These are phyloP conservation scores for Tulasnella sp. DNA, from an alignment of 768 basidiomycete species.

Conservation along the genomic window DNA sequence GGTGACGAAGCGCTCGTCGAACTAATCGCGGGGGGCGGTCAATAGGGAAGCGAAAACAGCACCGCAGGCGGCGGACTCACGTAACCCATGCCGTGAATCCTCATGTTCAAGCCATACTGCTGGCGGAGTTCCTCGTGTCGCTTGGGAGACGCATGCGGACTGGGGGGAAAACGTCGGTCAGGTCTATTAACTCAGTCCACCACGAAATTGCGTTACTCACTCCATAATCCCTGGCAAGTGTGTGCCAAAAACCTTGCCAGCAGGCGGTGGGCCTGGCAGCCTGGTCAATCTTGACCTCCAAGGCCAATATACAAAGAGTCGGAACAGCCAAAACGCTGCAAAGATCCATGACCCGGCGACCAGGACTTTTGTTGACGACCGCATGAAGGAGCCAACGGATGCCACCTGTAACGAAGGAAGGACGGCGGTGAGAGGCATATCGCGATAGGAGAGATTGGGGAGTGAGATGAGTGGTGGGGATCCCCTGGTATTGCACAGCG, in stretches of 20 bases:
- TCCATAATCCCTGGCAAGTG: conserved; percentile 11
- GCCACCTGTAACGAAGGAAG: conserved; percentile 1
- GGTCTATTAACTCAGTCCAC: not conserved
- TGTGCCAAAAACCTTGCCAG: conserved; percentile 19
- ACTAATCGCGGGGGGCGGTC: conserved; percentile 13
- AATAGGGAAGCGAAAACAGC: not conserved
- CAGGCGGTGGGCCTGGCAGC: conserved; percentile 17
- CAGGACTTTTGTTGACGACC: not conserved
- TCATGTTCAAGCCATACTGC: conserved; percentile 53
- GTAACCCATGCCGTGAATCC: conserved; percentile 29
- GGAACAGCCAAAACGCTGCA: conserved; percentile 17
- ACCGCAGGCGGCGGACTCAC: conserved; percentile 48
- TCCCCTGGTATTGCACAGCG: conserved; percentile 11
- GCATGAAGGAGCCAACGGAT: not conserved
- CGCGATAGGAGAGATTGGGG: conserved; percentile 6
- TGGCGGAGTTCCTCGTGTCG: conserved; percentile 21
- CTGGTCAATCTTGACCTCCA: conserved; percentile 20
- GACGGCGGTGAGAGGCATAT: conserved; percentile 13
- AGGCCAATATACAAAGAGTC: conserved; percentile 24
- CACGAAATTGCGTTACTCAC: not conserved
- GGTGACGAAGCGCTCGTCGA: conserved; percentile 69
- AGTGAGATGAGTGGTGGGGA: not conserved
- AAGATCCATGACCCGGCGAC: conserved; percentile 16
- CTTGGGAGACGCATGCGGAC: not conserved
- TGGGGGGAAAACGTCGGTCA: not conserved